phyloP scores from a whole-genome alignment of 2,329 filamentous ascomycete genomes.

The Sclerotinia trifoliorum region DNA sequence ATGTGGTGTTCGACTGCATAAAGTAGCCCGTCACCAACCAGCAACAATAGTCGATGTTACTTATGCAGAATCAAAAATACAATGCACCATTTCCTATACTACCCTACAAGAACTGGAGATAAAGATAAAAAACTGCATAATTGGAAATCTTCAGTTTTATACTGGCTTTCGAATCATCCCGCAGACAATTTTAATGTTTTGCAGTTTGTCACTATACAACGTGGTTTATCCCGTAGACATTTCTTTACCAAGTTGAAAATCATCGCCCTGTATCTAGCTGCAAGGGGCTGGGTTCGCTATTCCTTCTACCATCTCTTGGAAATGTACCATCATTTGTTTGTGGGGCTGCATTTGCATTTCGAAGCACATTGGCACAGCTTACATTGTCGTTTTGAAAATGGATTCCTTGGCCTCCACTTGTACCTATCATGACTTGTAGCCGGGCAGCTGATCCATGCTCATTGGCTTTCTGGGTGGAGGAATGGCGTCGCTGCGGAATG shows the following conservation, averaged over 20 bases:
- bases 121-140: background rate
- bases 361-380: background rate
- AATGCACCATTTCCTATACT: background rate
- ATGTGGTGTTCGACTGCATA: background rate
- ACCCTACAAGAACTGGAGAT: background rate
- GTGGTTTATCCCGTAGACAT: background rate
- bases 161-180: background rate
- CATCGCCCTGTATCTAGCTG: no score
- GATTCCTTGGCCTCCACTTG: background rate
- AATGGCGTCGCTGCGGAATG: background rate
- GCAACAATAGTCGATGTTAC: background rate
- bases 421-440: background rate
- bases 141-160: background rate
- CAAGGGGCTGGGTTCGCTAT: background rate
- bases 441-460: background rate
- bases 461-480: background rate
- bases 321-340: background rate
- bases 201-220: background rate
- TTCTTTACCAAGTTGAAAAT: background rate
- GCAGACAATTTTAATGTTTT: no score
- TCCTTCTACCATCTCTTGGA: background rate
- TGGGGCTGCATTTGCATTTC: background rate
- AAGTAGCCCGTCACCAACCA: background rate
- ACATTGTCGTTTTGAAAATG: background rate
- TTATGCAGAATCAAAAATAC: background rate